Base-by-base conservation (phyloP, 148 eudicot genomes). In the Silene latifolia region DNA sequence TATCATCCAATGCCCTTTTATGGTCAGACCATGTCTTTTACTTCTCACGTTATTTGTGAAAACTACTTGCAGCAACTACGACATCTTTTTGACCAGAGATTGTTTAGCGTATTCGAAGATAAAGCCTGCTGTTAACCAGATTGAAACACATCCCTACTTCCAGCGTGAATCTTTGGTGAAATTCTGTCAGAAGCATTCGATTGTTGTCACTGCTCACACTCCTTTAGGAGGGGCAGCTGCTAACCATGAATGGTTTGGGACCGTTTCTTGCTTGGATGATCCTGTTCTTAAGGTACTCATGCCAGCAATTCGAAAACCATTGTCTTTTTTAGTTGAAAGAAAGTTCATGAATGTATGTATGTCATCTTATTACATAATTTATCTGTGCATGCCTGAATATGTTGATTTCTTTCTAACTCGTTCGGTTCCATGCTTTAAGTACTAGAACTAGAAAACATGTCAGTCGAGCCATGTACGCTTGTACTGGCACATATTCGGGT, bases 81-180 rank as follows among this genome's bases (percentile, higher is more conserved):
- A 93, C 70, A 79, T 93, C 70, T 93, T 88, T 73, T 83, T 91
- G 29, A 93, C 97, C 25, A 86, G 97, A 84, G 98, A 93, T 70
- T 91, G 95, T 86, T 78, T 91, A 78, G 97, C 91, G 7, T 93
- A 93, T 79, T 79, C 98, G 64, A 91, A 91, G 83, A 83, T 93
- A 71, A 93, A 93, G 89, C 98, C 98, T 32, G 98, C 98, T 71
- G 98, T 93, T 79, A 91, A 93, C 79, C 98, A 93, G 85, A 93
- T 93, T 20, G 98, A 93, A 83, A 87, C 97, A 21, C 97, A 93
- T 79, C 97, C 97, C 20, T 93, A 93, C 80, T 93, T 93, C 82
- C 97, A 93, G 61, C 97, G 98, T 8, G 93, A 91, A 8, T 91
- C 93, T 35, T 86, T 93, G 35, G 95, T 93, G 79, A 89, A 88